Base-by-base conservation (phyloP, 495 filamentous ascomycete genomes). In the Haplographium delicatum region DNA sequence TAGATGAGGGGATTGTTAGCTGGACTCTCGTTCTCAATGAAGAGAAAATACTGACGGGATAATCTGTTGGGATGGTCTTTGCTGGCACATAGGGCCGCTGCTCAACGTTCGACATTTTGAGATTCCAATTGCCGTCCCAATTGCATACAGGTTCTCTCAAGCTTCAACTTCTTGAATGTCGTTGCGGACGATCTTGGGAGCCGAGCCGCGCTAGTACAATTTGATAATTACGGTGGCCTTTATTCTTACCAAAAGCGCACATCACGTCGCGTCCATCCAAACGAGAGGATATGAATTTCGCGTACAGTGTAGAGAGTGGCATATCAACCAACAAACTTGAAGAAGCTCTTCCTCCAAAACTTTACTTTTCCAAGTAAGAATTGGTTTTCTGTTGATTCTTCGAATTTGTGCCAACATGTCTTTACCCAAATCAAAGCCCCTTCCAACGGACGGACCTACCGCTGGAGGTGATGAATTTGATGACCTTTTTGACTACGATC, bases 401-500 rank as follows among this genome's bases (percentile, higher is more conserved):
- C 9, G 7, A n/a, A 35, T 5, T 27, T 46, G 11, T n/a, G 7
- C 2, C 31, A 54, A 48, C 8, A 62, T 62, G 56, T 43, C 59
- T 15, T 27, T 54, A 42, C 26, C 26, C 1, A 16, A 43, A 27
- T 38, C 39, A 31, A 35, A 22, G 33, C 46, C 48, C 15, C 37
- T 57, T 25, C 47, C 48, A 7, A 53, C 52, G 3, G 44, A 56
- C 3, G 60, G 50, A 39, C 56, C 53, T 24, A 45, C 53, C 19
- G 46, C 60, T 39, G 56, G 53, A n/a, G 53, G 60, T 8, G 51
- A 56, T 23, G 52, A 59, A 19, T 50, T 56, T 65, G 75, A 85
- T 53, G 81, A 83, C 56, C 71, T 90, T 13, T 85, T 89, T 58
- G 77, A 86, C 59, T 89, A 90, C 60, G 83, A 85, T 61, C 71